Evolutionary conservation across 2,329 filamentous ascomycete species (phyloP).

Genomic region (Ophiostoma ips): DNA sequence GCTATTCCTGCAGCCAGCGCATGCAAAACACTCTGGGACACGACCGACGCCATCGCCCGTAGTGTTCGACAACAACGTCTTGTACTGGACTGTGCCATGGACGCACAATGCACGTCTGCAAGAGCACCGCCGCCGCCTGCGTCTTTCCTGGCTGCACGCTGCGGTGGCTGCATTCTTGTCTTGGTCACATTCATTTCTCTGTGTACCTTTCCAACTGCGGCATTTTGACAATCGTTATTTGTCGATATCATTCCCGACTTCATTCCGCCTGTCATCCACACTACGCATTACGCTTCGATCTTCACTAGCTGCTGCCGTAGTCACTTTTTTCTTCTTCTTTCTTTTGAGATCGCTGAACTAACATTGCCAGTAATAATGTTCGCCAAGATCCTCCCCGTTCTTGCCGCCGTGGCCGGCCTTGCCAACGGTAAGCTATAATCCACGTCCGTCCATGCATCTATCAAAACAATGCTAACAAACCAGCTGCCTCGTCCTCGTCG

Average conservation of each 20-base stretch:
- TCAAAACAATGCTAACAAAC: slow-evolving; percentile 1
- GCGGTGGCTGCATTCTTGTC: too few relatives aligned
- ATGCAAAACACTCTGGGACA: not conserved
- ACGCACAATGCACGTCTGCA: not conserved
- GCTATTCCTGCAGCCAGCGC: not conserved
- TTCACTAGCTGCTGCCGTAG: not conserved
- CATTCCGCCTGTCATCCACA: too few relatives aligned
- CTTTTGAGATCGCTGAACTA: too few relatives aligned
- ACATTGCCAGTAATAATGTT: slow-evolving; percentile 24
- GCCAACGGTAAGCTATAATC: slow-evolving; percentile 27
- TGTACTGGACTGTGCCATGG: not conserved
- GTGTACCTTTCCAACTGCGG: too few relatives aligned
- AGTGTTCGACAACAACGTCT: not conserved
- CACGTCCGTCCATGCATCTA: too few relatives aligned
- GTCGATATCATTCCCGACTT: too few relatives aligned
- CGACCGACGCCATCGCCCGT: not conserved
- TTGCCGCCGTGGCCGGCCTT: slow-evolving; percentile 26
- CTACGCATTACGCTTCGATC: not conserved
- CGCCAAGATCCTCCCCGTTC: slow-evolving; percentile 28
- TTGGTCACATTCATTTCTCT: too few relatives aligned
- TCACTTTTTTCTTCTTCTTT: not conserved
- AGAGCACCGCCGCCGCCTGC: too few relatives aligned
- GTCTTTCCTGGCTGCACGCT: too few relatives aligned
- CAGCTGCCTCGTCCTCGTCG: slow-evolving; percentile 12
- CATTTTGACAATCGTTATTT: too few relatives aligned